phyloP scores from a whole-genome alignment of 345 rosid genomes.

The Pistacia integerrima region DNA sequence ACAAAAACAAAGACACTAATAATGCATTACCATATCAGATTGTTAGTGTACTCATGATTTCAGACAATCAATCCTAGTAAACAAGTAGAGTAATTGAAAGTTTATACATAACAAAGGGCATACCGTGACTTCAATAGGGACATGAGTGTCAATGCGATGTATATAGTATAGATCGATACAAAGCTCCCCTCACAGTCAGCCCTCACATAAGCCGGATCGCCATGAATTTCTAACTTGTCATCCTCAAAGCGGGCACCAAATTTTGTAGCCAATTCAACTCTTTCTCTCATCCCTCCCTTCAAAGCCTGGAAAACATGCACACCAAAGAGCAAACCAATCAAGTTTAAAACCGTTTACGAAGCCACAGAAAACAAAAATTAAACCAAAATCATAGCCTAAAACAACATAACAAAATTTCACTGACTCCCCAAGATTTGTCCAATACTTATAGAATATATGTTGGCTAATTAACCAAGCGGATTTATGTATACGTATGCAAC shows the following conservation, averaged over 20 bases:
- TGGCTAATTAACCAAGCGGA: no score
- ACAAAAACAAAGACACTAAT: no score
- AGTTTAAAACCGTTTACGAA: no score
- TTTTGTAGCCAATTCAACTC: constrained; percentile 51
- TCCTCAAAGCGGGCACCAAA: constrained; percentile 22
- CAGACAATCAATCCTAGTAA: neutral
- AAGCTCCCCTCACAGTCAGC: no score
- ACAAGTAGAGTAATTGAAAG: neutral
- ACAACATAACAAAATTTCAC: no score
- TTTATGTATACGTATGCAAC: no score
- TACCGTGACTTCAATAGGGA: constrained; percentile 29
- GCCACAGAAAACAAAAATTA: no score
- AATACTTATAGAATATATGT: no score
- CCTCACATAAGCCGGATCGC: constrained; percentile 12
- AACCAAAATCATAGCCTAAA: no score
- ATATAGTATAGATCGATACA: constrained; percentile 30
- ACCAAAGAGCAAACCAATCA: neutral
- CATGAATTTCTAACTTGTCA: constrained; percentile 21
- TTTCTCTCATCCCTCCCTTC: constrained; percentile 51
- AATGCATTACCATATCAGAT: no score
- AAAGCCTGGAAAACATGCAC: constrained; percentile 39
- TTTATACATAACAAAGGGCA: constrained; percentile 14
- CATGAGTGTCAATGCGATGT: constrained; percentile 39
- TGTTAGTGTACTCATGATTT: no score
- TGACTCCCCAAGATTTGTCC: no score